Conservation (phyloP, 257 asterid species). For the Penstemon davidsonii region DNA sequence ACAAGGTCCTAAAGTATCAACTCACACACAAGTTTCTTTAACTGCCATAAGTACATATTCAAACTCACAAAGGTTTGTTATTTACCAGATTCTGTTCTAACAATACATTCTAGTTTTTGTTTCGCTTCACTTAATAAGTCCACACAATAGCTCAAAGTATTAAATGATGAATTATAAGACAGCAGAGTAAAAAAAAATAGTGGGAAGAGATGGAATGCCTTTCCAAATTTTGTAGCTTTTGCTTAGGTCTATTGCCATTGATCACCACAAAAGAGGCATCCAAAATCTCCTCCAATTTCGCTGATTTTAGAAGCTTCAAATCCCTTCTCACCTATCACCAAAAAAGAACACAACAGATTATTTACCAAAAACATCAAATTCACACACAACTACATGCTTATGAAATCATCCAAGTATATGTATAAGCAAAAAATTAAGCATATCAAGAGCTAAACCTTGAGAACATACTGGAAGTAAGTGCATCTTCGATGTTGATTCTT, state of each 20-base stretch:
- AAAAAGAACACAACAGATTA: neutral
- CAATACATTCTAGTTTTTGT: no score
- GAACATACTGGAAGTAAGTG: constrained; percentile 74
- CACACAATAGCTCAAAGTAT: no score
- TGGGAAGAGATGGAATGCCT: constrained; percentile 41
- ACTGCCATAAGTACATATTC: neutral
- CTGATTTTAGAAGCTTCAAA: constrained; percentile 69
- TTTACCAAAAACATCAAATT: no score
- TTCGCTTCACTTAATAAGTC: no score
- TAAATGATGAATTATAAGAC: neutral
- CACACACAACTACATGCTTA: neutral
- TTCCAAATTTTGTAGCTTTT: constrained; percentile 80
- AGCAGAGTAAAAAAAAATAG: neutral
- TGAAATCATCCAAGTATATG: neutral
- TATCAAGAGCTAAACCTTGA: constrained; percentile 48
- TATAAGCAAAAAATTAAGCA: neutral
- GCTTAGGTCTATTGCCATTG: constrained; percentile 78
- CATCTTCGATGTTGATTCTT: constrained; percentile 88
- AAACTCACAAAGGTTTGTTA: neutral
- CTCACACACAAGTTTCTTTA: neutral
- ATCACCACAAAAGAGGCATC: constrained; percentile 66
- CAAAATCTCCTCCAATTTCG: constrained; percentile 67
- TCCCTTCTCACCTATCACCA: constrained; percentile 76
- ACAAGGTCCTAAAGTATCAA: no score
- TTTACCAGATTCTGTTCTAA: no score